These are phyloP conservation scores for Botrytis deweyae DNA, from an alignment of 2,329 filamentous ascomycete species.

Conservation along the genomic window DNA sequence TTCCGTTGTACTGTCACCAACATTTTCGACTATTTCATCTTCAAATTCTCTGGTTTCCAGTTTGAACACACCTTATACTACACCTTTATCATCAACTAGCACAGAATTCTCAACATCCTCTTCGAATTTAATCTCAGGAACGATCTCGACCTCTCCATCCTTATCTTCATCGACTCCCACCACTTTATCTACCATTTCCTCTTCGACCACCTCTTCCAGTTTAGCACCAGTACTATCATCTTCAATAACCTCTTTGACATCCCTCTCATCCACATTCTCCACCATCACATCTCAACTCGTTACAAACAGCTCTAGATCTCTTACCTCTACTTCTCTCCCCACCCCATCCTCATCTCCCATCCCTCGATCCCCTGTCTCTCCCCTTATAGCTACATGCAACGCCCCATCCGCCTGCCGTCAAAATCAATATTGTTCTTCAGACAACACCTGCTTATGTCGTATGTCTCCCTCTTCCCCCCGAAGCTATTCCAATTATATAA, in stretches of 20 bases:
- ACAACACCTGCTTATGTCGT: constrained; percentile 5
- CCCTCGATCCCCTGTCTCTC: neutral
- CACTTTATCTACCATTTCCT: neutral
- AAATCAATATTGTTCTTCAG: constrained; percentile 1
- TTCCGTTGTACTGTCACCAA: neutral
- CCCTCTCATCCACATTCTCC: neutral
- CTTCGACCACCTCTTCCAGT: neutral
- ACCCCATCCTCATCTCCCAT: neutral
- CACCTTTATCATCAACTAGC: neutral
- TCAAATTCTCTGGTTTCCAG: neutral
- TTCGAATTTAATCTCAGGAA: neutral
- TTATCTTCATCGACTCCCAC: neutral
- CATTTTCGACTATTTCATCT: neutral
- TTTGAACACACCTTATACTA: neutral
- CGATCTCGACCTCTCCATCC: neutral
- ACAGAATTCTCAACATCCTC: neutral
- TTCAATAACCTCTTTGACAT: neutral
- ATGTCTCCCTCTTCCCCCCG: neutral
- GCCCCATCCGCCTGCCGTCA: neutral
- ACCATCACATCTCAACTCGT: neutral
- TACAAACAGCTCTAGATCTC: neutral
- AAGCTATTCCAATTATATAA: neutral
- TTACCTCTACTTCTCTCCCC: neutral
- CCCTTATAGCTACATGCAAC: neutral
- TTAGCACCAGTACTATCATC: neutral